Evolutionary conservation across 2,329 filamentous ascomycete species (phyloP).

Genomic region (Fusarium lateritium): DNA sequence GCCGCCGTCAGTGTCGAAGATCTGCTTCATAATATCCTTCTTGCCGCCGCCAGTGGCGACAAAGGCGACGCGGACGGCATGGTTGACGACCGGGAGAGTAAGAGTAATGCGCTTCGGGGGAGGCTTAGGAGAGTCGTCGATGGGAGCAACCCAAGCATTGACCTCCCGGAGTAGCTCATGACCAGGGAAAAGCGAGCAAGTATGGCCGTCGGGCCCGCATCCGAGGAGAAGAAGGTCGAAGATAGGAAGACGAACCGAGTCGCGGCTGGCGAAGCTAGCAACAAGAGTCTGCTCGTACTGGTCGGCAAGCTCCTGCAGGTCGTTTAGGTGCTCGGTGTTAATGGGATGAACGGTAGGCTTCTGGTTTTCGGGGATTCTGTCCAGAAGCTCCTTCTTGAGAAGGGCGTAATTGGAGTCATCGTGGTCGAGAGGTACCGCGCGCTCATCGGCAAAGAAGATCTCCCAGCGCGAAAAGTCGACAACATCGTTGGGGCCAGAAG

Average conservation of each 20-base stretch:
- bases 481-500: slow-evolving; percentile 68
- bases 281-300: slow-evolving; percentile 93
- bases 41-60: slow-evolving; percentile 92
- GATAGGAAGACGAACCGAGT: slow-evolving; percentile 93
- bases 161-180: slow-evolving; percentile 89
- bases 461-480: slow-evolving; percentile 91
- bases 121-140: slow-evolving; percentile 95
- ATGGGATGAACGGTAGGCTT: slow-evolving; percentile 85
- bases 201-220: slow-evolving; percentile 96
- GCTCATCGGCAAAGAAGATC: slow-evolving; percentile 98
- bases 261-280: slow-evolving; percentile 87
- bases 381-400: slow-evolving; percentile 87
- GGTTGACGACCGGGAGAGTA: slow-evolving; percentile 89
- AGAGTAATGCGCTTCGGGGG: slow-evolving; percentile 92
- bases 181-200: slow-evolving; percentile 94
- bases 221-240: slow-evolving; percentile 96
- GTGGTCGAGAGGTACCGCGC: slow-evolving; percentile 92
- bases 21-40: slow-evolving; percentile 91
- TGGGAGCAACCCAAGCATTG: slow-evolving; percentile 91
- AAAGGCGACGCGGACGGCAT: slow-evolving; percentile 89
- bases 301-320: slow-evolving; percentile 93
- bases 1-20: slow-evolving; percentile 84
- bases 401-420: slow-evolving; percentile 94
- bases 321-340: slow-evolving; percentile 74
- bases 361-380: slow-evolving; percentile 82